Percentiles rank a stretch among this genome's conserved stretches.
Evolutionary conservation across 768 basidiomycete species (phyloP).

Genomic region (Phallus indusiatus): DNA sequence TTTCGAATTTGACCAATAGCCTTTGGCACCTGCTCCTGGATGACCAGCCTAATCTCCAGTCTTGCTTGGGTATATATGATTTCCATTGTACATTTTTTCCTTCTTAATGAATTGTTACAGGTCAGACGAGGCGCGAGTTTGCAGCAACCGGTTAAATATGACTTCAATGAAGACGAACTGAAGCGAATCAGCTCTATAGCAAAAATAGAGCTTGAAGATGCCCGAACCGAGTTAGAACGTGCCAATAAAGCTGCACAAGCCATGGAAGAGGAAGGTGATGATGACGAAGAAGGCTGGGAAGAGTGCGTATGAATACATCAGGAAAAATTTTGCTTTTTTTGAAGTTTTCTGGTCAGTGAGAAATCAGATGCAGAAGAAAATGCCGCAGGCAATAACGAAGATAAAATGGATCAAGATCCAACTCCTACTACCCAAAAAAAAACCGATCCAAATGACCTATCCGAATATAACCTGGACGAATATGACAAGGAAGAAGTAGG

Average conservation of each 20-base stretch:
- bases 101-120: conserved; percentile 28
- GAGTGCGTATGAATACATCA: conserved; percentile 54
- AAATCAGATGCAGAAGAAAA: not conserved
- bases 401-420: conserved; percentile 50
- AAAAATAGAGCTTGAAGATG: conserved; percentile 82
- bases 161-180: conserved; percentile 83
- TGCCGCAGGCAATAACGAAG: conserved; percentile 34
- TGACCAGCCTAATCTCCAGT: conserved; percentile 71
- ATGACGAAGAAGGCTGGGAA: conserved; percentile 68
- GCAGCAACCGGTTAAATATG: conserved; percentile 75
- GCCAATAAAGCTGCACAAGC: conserved; percentile 67
- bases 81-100: conserved; percentile 1
- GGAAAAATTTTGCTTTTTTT: not conserved
- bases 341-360: conserved; percentile 1
- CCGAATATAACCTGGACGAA: conserved; percentile 81
- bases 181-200: conserved; percentile 84
- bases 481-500: conserved; percentile 74
- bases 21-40: conserved; percentile 16
- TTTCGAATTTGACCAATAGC: not conserved
- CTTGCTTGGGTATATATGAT: conserved; percentile 39
- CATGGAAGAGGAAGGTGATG: conserved; percentile 60
- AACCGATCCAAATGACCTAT: conserved; percentile 51
- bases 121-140: conserved; percentile 72
- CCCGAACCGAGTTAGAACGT: conserved; percentile 71
- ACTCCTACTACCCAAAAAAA: conserved; percentile 18